Conservation (phyloP, 257 asterid genomes). For the Lavandula angustifolia region DNA sequence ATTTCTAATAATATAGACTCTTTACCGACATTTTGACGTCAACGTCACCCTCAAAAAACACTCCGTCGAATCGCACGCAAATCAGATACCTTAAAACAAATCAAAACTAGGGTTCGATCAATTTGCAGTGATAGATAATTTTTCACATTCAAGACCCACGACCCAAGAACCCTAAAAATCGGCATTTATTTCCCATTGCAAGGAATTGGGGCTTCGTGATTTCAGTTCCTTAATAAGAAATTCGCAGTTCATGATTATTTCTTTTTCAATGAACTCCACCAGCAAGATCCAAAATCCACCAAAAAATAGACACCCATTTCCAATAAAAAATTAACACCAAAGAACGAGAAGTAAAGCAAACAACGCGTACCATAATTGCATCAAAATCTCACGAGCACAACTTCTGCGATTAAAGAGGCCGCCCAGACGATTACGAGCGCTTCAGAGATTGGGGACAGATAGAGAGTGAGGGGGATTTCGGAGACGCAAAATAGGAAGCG, state of each 20-base stretch:
- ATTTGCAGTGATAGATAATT: not conserved
- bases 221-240: constrained; percentile 2
- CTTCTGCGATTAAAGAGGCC: constrained; percentile 27
- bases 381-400: constrained; percentile 20
- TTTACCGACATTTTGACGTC: constrained; percentile 4
- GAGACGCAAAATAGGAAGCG: constrained; percentile 8
- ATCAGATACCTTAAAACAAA: not conserved
- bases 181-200: constrained; percentile 9
- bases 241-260: not conserved
- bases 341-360: not conserved
- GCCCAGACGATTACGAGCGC: constrained; percentile 26
- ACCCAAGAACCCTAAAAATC: constrained; percentile 11
- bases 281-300: constrained; percentile 37
- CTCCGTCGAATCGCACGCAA: not conserved
- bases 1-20: not conserved
- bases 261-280: constrained; percentile 12
- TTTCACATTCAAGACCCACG: not conserved
- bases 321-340: not conserved
- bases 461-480: not conserved
- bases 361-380: constrained; percentile 46
- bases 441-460: not conserved
- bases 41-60: not conserved
- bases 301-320: not conserved
- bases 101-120: constrained; percentile 22
- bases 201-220: constrained; percentile 13